Base-by-base conservation (phyloP, 2,329 filamentous ascomycete species). In the Microsporum audouinii region DNA sequence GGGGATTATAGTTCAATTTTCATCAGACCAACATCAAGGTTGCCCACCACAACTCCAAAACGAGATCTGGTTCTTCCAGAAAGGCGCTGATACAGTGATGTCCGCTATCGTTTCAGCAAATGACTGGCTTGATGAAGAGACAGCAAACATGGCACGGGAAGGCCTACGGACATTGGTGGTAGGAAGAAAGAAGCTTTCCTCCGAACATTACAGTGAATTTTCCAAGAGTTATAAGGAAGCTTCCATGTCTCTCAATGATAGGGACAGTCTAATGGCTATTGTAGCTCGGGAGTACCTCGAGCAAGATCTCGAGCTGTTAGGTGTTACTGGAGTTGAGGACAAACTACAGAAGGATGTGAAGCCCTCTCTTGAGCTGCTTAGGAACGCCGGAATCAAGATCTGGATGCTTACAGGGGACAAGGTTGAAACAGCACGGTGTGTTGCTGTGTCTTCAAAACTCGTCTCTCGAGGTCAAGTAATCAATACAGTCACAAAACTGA, bases 391-490 rank as follows among this genome's bases (percentile, higher is more conserved):
- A 31, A 94, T 99, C 76, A 97, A 97, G 74, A 97, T 99, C 58
- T 99, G 94, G 94, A 99, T 99, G 94, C 80, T 99, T 71, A 99
- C 94, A 0, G 94, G 94, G 55, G 94, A 99, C 79, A 99, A 99
- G 75, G 89, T 99, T 2, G 94, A 99, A 76, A 99, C 94, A 12
- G 94, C 94, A 14, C 86, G 94, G 39, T 99, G 94, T 74, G 92
- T 99, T 10, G 95, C 94, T 1, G 88, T 99, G 49, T 95, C 88
- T 70, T 91, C 92, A 34, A 96, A 96, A 73, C 82, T 99, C 5
- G 94, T 99, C 12, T 88, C 91, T 2, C 82, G 94, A 64, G 92
- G 92, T 0, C 95, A 99, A 75, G 94, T 92, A 72, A 96, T 99
- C 64, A 91, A 97, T 75, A 96, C 92, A 0, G 88, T 99, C 49